Evolutionary conservation across 1,284 basidiomycete species (phyloP), one percentile per base, ranked within the genome.

Genomic region (Psilocybe mexicana): DNA sequence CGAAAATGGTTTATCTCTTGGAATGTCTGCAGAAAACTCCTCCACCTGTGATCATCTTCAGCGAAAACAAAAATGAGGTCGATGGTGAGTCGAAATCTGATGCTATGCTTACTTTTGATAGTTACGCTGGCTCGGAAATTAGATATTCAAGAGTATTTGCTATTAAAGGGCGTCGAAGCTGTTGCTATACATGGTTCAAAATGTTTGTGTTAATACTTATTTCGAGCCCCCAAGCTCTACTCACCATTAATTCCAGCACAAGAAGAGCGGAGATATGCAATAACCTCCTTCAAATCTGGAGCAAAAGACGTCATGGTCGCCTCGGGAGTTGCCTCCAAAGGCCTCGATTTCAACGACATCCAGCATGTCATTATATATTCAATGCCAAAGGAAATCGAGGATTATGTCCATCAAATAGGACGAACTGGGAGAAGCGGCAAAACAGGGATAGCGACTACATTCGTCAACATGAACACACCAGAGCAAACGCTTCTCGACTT

Each of bases 241-340:
- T 66, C 6, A 62, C 51, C 47, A 42, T 51, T 46, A 33, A 4
- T 1, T 53, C 33, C 65, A 96, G 94, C 92, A 4, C 97, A 99
- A 75, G 97, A 99, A 76, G 97, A 99, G 74, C 91, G 97, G 24
- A 96, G 99, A 74, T 99, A 98, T 68, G 97, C 97, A 18, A 98
- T 99, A 75, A 93, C 92, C 65, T 90, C 94, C 0, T 99, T 99
- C 83, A 98, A 98, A 70, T 87, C 90, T 1, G 96, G 96, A 23
- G 91, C 89, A 48, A 98, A 98, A 71, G 97, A 99, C 71, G 96
- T 99, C 54, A 98, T 99, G 96, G 97, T 99, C 35, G 97, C 97
- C 3, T 97, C 94, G 2, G 90, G 96, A 25, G 95, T 99, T 18
- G 97, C 96, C 0, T 96, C 93, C 47, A 99, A 99, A 72, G 97